phyloP scores from a whole-genome alignment of 768 basidiomycete genomes.

The Austroboletus festivus region DNA sequence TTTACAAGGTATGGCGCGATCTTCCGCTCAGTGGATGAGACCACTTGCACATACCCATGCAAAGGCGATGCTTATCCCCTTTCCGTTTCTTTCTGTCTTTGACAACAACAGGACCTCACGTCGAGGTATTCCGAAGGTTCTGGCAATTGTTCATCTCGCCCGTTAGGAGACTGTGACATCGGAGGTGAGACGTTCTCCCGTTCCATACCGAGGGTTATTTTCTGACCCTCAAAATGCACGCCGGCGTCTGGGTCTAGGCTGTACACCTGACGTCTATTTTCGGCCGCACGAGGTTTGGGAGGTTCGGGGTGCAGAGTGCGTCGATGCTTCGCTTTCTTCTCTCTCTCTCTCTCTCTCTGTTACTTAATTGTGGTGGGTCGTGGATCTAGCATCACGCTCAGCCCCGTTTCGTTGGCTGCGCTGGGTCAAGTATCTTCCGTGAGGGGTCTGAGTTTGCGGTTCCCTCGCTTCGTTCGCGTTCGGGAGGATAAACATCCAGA shows the following conservation, averaged over 20 bases:
- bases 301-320: slow-evolving; percentile 73
- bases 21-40: too few relatives aligned
- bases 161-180: slow-evolving; percentile 58
- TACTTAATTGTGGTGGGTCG: slow-evolving; percentile 9
- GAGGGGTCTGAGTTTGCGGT: slow-evolving; percentile 79
- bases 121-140: slow-evolving; percentile 60
- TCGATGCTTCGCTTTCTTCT: not conserved
- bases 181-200: slow-evolving; percentile 45
- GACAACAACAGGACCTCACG: slow-evolving; percentile 49
- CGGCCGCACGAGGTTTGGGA: slow-evolving; percentile 84
- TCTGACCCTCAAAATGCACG: not conserved
- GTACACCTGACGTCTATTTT: slow-evolving; percentile 66
- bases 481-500: slow-evolving; percentile 73
- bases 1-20: slow-evolving; percentile 57
- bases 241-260: slow-evolving; percentile 37
- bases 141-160: slow-evolving; percentile 49
- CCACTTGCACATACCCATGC: too few relatives aligned
- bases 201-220: not conserved
- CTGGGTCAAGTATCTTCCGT: slow-evolving; percentile 51
- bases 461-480: slow-evolving; percentile 78
- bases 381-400: slow-evolving; percentile 66
- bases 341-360: not conserved
- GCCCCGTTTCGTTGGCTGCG: slow-evolving; percentile 82
- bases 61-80: not conserved
- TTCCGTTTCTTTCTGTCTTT: not conserved